Conservation (phyloP, 169 alveolate species). For the Eimeria necatrix region DNA sequence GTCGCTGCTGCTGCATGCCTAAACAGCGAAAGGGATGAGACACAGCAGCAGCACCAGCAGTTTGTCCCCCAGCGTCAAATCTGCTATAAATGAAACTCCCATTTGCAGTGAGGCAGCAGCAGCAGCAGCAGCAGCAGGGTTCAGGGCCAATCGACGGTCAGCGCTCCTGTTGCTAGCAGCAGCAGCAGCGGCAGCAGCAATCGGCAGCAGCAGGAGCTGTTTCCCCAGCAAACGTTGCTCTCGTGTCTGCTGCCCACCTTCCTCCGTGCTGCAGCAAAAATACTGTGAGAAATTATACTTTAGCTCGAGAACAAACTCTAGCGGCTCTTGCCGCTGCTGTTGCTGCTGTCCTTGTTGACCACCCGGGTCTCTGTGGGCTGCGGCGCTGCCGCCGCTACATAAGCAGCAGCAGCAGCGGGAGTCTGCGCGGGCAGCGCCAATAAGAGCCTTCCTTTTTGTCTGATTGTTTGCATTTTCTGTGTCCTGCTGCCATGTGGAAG, state of each 20-base stretch:
- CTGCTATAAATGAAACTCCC: neutral
- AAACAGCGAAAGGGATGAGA: neutral
- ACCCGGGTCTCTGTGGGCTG: conserved; percentile 8
- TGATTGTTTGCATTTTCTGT: too few relatives aligned
- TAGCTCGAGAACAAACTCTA: neutral
- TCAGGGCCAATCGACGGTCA: conserved; percentile 15
- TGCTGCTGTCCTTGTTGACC: neutral
- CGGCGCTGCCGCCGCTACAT: conserved; percentile 9
- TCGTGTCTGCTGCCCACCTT: neutral
- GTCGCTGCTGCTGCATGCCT: conserved; percentile 30
- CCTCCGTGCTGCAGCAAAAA: neutral
- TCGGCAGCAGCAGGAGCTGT: conserved; percentile 41
- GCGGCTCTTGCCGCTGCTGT: neutral
- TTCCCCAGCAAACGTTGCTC: neutral
- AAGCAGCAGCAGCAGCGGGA: too few relatives aligned
- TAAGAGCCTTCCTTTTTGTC: neutral
- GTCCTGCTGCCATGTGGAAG: too few relatives aligned
- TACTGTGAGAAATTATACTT: neutral
- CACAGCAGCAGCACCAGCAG: conserved; percentile 19
- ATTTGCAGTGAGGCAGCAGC: conserved; percentile 16
- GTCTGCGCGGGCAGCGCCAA: neutral
- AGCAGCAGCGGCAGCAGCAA: conserved; percentile 35
- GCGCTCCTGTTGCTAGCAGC: conserved; percentile 5
- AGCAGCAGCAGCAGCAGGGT: conserved; percentile 30
- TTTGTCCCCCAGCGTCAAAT: neutral